Conservation (phyloP, 352 stramenopile genomes). For the Hyaloperonospora arabidopsidis region DNA sequence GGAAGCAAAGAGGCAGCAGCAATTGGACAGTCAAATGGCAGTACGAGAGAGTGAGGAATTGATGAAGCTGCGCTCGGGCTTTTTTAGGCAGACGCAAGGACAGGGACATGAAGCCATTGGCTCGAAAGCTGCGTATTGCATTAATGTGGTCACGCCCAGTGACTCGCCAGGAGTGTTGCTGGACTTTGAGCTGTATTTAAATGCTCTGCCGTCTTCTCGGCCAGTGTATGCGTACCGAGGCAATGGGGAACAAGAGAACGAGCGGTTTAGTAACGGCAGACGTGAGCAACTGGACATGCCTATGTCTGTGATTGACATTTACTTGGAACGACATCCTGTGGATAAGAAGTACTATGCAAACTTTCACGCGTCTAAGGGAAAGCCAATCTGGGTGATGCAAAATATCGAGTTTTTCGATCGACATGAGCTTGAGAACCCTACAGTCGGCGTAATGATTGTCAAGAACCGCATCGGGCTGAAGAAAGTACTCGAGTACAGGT, state of each 20-base stretch:
- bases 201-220: conserved; percentile 55
- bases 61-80: conserved; percentile 38
- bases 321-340: conserved; percentile 63
- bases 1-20: conserved; percentile 3
- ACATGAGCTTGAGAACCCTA: conserved; percentile 60
- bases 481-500: conserved; percentile 75
- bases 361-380: conserved; percentile 43
- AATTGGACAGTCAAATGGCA: conserved; percentile 10
- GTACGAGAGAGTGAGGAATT: conserved; percentile 21
- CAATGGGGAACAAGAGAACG: conserved; percentile 27
- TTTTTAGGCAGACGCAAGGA: conserved; percentile 64
- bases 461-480: conserved; percentile 77
- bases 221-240: conserved; percentile 43
- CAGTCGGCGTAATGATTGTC: conserved; percentile 73
- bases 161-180: conserved; percentile 52
- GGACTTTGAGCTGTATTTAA: conserved; percentile 69
- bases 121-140: conserved; percentile 60
- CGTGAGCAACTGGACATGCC: conserved; percentile 40
- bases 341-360: conserved; percentile 67
- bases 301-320: conserved; percentile 70
- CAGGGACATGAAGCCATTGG: conserved; percentile 63
- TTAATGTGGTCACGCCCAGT: conserved; percentile 62
- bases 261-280: conserved; percentile 6
- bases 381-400: conserved; percentile 83
- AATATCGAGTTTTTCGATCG: conserved; percentile 81